Base-by-base conservation (phyloP, 1,284 basidiomycete species). In the Ustilago hordei region DNA sequence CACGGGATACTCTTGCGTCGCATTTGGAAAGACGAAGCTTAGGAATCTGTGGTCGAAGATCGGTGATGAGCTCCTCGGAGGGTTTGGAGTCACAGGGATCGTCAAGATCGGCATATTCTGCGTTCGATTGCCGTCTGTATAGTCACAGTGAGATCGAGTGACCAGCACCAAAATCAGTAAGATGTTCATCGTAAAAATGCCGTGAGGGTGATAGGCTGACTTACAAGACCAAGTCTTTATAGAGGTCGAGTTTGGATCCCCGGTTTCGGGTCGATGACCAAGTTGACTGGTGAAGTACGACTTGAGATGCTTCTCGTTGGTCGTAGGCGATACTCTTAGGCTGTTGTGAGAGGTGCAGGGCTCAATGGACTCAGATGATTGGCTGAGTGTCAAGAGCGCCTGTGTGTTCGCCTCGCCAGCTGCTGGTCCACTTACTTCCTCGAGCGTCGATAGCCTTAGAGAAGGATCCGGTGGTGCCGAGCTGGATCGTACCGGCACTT, bases 401-500 rank as follows among this genome's bases (percentile, higher is more conserved):
- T 47, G 45, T 17, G 35, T 7, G 17, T 5, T 23, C 11, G n/a
- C 39, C 23, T 31, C 47, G 28, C 50, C 32, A 28, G 11, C n/a
- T n/a, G 41, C n/a, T 39, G 28, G 45, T 8, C 8, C 23, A 9
- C n/a, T 38, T 34, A 23, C 32, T n/a, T 23, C 36, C 8, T 43
- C 60, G 17, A 19, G 13, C 5, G 38, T n/a, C 17, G n/a, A 23
- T 28, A 61, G 13, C n/a, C 43, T 7, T 12, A 13, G 38, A 23
- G 12, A n/a, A 15, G 28, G 55, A n/a, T 58, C 12, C 1, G 63
- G 62, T 31, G 62, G 59, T 15, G 50, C 48, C 39, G 69, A 61
- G 34, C 48, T 71, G 36, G 59, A 59, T 9, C 58, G 58, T 23
- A 60, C 59, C 32, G 63, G 47, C 7, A 53, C 13, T 12, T n/a